Evolutionary conservation across 495 filamentous ascomycete species (phyloP).

Genomic region (Elaphomyces granulatus): DNA sequence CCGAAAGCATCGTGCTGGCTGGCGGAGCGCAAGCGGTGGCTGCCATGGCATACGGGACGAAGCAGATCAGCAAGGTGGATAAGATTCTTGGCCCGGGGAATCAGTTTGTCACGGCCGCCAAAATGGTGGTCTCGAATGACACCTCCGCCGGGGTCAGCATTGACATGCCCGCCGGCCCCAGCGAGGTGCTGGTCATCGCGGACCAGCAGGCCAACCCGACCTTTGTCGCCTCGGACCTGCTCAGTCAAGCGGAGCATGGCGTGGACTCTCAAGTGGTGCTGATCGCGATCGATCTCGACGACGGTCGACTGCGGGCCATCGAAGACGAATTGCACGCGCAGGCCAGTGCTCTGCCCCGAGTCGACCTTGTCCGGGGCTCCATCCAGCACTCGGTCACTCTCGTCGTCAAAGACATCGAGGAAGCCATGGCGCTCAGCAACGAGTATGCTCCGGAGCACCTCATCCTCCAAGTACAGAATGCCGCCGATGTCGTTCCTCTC

Average conservation of each 20-base stretch:
- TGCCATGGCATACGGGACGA: conserved; percentile 55
- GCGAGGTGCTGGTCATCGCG: conserved; percentile 92
- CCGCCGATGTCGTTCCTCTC: conserved; percentile 52
- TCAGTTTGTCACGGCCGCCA: conserved; percentile 95
- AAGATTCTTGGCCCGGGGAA: conserved; percentile 98
- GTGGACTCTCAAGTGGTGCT: conserved; percentile 90
- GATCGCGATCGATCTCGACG: conserved; percentile 67
- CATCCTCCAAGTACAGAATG: conserved; percentile 73
- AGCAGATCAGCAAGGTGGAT: conserved; percentile 82
- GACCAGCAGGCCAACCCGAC: conserved; percentile 80
- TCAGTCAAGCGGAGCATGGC: conserved; percentile 94
- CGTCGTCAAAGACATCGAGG: conserved; percentile 59
- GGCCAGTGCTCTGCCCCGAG: conserved; percentile 74
- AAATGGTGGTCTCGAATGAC: conserved; percentile 95
- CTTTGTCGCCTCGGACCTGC: conserved; percentile 86
- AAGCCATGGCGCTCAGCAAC: conserved; percentile 82
- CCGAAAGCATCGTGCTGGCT: conserved; percentile 86
- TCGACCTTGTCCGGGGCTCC: conserved; percentile 85
- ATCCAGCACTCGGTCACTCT: conserved; percentile 86
- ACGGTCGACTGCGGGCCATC: conserved; percentile 57
- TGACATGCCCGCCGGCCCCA: conserved; percentile 96
- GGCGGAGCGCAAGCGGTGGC: conserved; percentile 92
- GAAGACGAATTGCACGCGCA: conserved; percentile 84
- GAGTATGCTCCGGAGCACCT: conserved; percentile 94
- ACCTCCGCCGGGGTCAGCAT: conserved; percentile 89